Evolutionary conservation across 140 eudicot species (phyloP), one percentile per base, ranked within the genome.

Genomic region (Ambrosia hybrid): DNA sequence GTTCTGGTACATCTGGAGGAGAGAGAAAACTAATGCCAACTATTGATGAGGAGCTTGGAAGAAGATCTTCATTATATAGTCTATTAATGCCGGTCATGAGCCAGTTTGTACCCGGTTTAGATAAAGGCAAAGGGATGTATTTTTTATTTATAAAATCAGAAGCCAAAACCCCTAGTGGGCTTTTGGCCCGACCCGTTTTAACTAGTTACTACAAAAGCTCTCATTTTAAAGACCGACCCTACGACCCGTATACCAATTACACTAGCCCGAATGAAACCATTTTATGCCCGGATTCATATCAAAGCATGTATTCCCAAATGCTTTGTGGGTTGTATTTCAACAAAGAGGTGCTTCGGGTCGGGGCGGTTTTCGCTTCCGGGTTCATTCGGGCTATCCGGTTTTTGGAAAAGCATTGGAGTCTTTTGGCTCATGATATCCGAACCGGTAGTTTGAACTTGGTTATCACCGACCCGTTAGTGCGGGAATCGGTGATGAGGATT

Each of bases 391-490:
- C 83, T 17, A 73, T 79, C 36, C 65, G 65, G 71, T 79, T 79
- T 41, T 57, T 79, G 15, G 53, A 57, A 36, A 71, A 64, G 36
- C 39, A 79, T 21, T 79, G 83, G 73, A 6, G 21, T 17, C 34
- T 16, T 37, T 39, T 71, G 65, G 3, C 12, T 71, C 76, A 75
- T 13, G 93, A 89, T 53, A 86, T 89, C 55, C 76, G 87, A 26
- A 80, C 81, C 2, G 96, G 93, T 41, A 67, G 75, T 6, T 51
- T 89, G 7, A 84, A 75, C 13, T 17, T 67, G 4, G 21, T 2
- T 9, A 71, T 56, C 2, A 70, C 39, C 2, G 75, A 70, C 57
- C 57, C 39, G 43, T 57, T 37, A 1, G 66, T 71, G 3, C 16
- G 75, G 11, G 67, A 57, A 38, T 65, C 52, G 0, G 90, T 89